Base-by-base conservation (phyloP, 345 rosid genomes). In the Pistacia integerrima region DNA sequence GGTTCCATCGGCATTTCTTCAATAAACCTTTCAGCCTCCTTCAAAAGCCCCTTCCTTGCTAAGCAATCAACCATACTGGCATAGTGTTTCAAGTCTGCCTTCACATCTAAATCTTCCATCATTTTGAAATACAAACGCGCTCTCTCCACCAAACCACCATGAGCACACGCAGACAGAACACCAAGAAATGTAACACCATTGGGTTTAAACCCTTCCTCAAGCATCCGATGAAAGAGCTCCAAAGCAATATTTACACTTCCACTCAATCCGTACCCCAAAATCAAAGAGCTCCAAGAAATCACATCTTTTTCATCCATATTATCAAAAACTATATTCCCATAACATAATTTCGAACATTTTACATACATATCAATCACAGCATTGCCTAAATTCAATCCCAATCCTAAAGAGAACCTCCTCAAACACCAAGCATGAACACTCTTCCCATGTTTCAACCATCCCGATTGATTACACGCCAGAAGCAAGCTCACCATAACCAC, bases 401-500 rank as follows among this genome's bases (percentile, higher is more conserved):
- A 68, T 17, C 41, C 74, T 44, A 77, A 41, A 41, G 46, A 72
- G 68, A 77, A 85, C 65, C 84, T 91, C 20, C 89, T 81, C 60
- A 87, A 59, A 79, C 89, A 85, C 90, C 93, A 91, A 4, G 87
- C 91, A 77, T 91, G 94, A 14, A 87, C 88, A 72, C 83, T 86
- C 79, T 84, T 89, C 54, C 94, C 94, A 0, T 85, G 85, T 72
- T 83, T 86, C 71, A 84, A 85, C 80, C 78, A 72, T 22, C 91
- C 93, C 72, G 80, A 79, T 25, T 86, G 90, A 52, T 86, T 85
- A 76, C 89, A 86, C 36, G 81, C 82, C 78, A 82, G 72, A 57
- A 89, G 83, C 82, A 89, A 82, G 81, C 90, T 91, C 82, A 91
- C 82, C 91, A 89, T 89, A 0, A 89, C 93, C 16, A 89, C 91